Conservation (phyloP, 257 asterid genomes). For the Solanum pimpinellifolium region DNA sequence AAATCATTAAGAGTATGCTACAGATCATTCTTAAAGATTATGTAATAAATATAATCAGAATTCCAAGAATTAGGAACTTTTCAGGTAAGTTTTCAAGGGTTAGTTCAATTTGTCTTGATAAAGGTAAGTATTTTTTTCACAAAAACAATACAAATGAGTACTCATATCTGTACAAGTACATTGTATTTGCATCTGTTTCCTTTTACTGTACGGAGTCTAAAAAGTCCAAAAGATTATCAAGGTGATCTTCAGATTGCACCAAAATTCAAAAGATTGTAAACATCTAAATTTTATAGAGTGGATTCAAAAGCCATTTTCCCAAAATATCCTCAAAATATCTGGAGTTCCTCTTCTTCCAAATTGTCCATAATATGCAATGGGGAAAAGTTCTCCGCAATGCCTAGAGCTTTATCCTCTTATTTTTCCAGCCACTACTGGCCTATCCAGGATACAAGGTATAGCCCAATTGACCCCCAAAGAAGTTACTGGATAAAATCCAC, state of each 20-base stretch:
- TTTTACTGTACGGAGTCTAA: not conserved
- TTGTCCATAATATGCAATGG: not conserved
- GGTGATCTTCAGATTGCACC: not conserved
- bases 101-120: not conserved
- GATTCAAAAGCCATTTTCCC: not conserved
- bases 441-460: not conserved
- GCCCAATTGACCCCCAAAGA: not conserved
- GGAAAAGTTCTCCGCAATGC: not conserved
- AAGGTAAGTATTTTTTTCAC: not conserved
- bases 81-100: not conserved
- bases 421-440: not conserved
- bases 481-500: not conserved
- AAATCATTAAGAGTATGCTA: not conserved
- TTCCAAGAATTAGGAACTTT: not conserved
- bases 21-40: not conserved
- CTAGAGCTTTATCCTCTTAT: not conserved
- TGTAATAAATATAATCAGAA: not conserved
- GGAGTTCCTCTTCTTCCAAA: not conserved
- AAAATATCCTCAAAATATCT: not conserved
- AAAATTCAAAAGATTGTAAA: not conserved
- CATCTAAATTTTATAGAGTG: not conserved
- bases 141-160: not conserved
- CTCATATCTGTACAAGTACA: not conserved
- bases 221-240: not conserved
- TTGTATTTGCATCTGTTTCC: not conserved